phyloP scores from a whole-genome alignment of 495 filamentous ascomycete genomes.

The Cairneyella variabilis region DNA sequence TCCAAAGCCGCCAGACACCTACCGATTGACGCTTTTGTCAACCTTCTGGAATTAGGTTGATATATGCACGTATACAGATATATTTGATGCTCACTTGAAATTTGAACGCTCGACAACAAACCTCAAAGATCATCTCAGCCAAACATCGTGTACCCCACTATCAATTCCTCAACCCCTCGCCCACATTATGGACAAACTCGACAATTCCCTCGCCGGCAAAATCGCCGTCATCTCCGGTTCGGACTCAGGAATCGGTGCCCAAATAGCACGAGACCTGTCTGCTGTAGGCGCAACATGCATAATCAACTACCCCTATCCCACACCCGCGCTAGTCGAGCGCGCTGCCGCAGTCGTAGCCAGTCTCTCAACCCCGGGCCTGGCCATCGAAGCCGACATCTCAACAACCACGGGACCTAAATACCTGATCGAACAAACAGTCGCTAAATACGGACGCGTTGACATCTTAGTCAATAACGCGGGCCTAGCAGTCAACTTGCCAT shows the following conservation, averaged over 20 bases:
- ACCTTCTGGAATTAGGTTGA: too few relatives aligned
- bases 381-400: conserved; percentile 42
- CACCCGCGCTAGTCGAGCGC: conserved; percentile 27
- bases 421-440: conserved; percentile 29
- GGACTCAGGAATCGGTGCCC: conserved; percentile 15
- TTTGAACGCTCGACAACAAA: too few relatives aligned
- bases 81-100: too few relatives aligned
- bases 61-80: too few relatives aligned
- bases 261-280: conserved; percentile 18
- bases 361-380: conserved; percentile 12
- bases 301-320: conserved; percentile 22
- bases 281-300: conserved; percentile 6
- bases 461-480: conserved; percentile 39
- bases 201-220: conserved; percentile 7
- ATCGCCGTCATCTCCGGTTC: conserved; percentile 17
- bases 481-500: conserved; percentile 32
- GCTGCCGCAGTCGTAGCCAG: conserved; percentile 9
- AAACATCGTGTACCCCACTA: background rate
- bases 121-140: background rate
- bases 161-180: background rate
- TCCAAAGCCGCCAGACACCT: too few relatives aligned
- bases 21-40: too few relatives aligned
- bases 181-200: background rate
- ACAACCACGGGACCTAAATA: conserved; percentile 31
- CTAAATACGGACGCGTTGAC: conserved; percentile 29